Base-by-base conservation (phyloP, 2,329 filamentous ascomycete species). In the Pezicula radicicola region DNA sequence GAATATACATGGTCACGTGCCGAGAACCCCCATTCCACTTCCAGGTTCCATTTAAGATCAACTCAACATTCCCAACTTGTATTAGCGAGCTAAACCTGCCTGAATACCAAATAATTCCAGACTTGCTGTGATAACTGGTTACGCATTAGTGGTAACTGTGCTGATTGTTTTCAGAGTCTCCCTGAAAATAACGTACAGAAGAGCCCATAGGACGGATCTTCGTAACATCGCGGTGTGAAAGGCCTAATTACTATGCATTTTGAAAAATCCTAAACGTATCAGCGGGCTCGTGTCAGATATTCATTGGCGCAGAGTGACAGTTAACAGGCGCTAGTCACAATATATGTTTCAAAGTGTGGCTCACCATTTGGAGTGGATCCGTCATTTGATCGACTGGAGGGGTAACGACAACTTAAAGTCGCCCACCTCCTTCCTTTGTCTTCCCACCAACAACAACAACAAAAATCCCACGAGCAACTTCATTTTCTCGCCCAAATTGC, bases 241-340 rank as follows among this genome's bases (percentile, higher is more conserved):
- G 28, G 10, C 3, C 28, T 12, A 30, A 4, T 30, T 30, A 6
- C 7, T 30, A 30, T 30, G 28, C 28, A 12, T 30, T 30, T 30
- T 30, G 8, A 30, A 30, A 42, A 25, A 30, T 46, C 51, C 44
- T 6, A 46, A 55, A 58, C 46, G 54, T 58, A 54, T 57, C 60
- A 58, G 50, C 57, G 55, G 48, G 48, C 45, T 59, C 60, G 63
- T 65, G 63, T 63, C 59, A 43, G 37, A 9, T 27, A 55, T 42
- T 49, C 46, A 65, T 66, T 65, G 63, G 63, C 49, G 41, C 43
- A 43, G 21, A 27, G 36, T 35, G 21, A 21, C 13, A 40, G 33
- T 48, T 55, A 52, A 56, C 51, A 42, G 51, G 58, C 61, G 60
- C 61, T 61, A 62, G 53, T 8, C 27, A 48, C 41, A 25, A 39